These are phyloP conservation scores for Colletotrichum abscissum DNA, from an alignment of 2,329 filamentous ascomycete species.

Conservation along the genomic window DNA sequence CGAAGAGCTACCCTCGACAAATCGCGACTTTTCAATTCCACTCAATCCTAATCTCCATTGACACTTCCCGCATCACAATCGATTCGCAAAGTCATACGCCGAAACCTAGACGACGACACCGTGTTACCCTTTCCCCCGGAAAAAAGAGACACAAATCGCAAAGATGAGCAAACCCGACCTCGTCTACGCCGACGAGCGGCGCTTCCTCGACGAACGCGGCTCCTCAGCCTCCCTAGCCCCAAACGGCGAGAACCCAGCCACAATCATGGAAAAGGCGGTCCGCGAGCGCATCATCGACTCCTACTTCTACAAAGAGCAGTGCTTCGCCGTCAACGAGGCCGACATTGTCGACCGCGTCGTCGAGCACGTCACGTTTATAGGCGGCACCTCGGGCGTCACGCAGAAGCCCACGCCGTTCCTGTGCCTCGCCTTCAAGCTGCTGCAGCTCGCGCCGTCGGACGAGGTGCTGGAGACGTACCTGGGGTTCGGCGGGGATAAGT, in stretches of 20 bases:
- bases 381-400: slow-evolving; percentile 85
- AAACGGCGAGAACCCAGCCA: slow-evolving; percentile 92
- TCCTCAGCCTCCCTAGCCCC: slow-evolving; percentile 80
- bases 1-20: not conserved
- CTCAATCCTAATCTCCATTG: slow-evolving; percentile 13
- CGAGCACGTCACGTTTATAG: slow-evolving; percentile 83
- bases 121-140: not conserved
- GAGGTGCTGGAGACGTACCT: slow-evolving; percentile 86
- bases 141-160: not conserved
- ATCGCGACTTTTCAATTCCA: slow-evolving; percentile 1
- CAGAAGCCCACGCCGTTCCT: slow-evolving; percentile 94
- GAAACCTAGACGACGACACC: slow-evolving; percentile 31
- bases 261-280: slow-evolving; percentile 94
- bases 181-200: slow-evolving; percentile 83
- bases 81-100: not conserved
- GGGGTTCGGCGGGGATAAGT: slow-evolving; percentile 77
- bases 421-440: slow-evolving; percentile 92
- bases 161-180: slow-evolving; percentile 54
- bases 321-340: slow-evolving; percentile 90
- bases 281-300: slow-evolving; percentile 94
- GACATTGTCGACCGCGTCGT: slow-evolving; percentile 90
- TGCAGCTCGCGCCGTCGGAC: slow-evolving; percentile 86
- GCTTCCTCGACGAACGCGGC: slow-evolving; percentile 91
- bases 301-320: slow-evolving; percentile 99
- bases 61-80: slow-evolving; percentile 28